These are phyloP conservation scores for Leptographium procerum DNA, from an alignment of 2,329 filamentous ascomycete species.

Conservation along the genomic window DNA sequence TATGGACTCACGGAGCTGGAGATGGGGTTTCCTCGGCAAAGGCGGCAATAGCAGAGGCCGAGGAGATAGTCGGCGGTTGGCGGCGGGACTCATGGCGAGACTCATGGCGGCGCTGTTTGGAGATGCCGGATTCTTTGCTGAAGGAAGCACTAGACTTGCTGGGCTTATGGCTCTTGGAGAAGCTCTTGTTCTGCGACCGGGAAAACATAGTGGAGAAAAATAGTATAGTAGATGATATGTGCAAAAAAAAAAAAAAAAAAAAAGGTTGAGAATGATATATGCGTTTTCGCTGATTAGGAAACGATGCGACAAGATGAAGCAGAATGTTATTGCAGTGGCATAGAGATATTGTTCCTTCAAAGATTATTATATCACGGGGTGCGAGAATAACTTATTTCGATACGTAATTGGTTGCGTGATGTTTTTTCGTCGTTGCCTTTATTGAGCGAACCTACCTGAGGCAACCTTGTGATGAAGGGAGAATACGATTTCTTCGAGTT, in stretches of 20 bases:
- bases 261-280: background rate
- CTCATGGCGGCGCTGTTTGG: constrained; percentile 35
- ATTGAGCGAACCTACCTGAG: background rate
- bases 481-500: background rate
- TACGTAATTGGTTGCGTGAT: background rate
- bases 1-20: constrained; percentile 26
- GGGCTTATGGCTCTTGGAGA: constrained; percentile 38
- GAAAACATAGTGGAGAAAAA: constrained; percentile 31
- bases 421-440: background rate
- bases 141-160: constrained; percentile 43
- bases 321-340: background rate
- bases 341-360: background rate
- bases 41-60: constrained; percentile 21
- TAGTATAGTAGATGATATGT: background rate
- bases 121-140: constrained; percentile 41
- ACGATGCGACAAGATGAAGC: background rate
- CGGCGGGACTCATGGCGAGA: constrained; percentile 30
- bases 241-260: background rate
- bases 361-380: background rate
- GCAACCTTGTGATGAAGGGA: background rate
- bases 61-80: constrained; percentile 36
- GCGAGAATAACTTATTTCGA: no score
- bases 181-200: constrained; percentile 37
- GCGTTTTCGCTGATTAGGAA: background rate
- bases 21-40: constrained; percentile 18